These are phyloP conservation scores for Fraxinus albicans DNA, from an alignment of 305 asterid species.

Conservation along the genomic window DNA sequence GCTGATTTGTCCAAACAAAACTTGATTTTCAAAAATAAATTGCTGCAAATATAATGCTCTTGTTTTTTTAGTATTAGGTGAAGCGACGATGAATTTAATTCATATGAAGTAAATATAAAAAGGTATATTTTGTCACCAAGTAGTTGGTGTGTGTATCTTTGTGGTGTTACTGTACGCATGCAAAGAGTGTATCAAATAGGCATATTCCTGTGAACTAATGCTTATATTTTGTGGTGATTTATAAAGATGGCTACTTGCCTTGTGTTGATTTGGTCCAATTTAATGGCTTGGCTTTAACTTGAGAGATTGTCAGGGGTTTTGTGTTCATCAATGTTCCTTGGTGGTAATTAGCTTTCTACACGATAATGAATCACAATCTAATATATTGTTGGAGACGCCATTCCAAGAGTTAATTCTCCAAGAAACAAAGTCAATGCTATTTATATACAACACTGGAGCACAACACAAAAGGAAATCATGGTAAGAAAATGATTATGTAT, in stretches of 20 bases:
- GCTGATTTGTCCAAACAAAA: not conserved
- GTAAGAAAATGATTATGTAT: not conserved
- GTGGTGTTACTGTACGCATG: not conserved
- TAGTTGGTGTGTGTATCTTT: not conserved
- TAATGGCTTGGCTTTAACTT: not conserved
- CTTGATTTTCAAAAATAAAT: not conserved
- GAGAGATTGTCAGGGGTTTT: not conserved
- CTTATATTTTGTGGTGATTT: not conserved
- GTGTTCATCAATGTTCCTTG: constrained; percentile 89
- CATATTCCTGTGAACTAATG: not conserved
- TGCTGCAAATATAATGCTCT: not conserved
- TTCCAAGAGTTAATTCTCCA: not conserved
- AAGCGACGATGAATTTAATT: not conserved
- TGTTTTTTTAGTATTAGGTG: not conserved
- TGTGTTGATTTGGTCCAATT: not conserved
- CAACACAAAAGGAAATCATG: not conserved
- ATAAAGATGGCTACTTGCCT: not conserved
- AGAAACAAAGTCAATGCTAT: not conserved
- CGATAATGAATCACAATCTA: constrained; percentile 51
- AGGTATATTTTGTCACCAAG: not conserved
- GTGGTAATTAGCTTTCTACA: constrained; percentile 83
- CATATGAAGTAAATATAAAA: not conserved
- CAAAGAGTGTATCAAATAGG: not conserved
- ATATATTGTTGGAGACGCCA: not conserved
- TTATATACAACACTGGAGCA: not conserved